A percentile compares a stretch with the other conserved stretches of the same genome.
Evolutionary conservation across 1,139 yeast species (phyloP).

Genomic region (Pneumocystis jirovecii): DNA sequence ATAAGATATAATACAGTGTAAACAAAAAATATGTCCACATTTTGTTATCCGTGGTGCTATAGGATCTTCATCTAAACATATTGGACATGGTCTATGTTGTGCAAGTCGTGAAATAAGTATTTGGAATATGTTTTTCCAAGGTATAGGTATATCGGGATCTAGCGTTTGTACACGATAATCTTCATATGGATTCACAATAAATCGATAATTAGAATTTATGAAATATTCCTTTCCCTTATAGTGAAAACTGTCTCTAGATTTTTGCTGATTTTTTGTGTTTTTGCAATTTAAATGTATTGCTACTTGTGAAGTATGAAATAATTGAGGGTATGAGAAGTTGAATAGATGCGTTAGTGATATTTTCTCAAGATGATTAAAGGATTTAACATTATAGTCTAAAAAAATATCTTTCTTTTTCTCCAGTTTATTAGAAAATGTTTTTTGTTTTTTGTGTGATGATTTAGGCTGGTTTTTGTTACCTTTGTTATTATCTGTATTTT

Average conservation of each 20-base stretch:
- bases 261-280: background rate
- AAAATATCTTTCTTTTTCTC: background rate
- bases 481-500: background rate
- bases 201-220: constrained; percentile 72
- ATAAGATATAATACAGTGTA: constrained; percentile 61
- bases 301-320: background rate
- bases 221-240: constrained; percentile 55
- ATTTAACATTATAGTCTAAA: background rate
- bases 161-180: constrained; percentile 41
- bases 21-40: constrained; percentile 88
- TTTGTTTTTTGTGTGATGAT: background rate
- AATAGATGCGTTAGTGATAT: background rate
- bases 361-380: background rate
- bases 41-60: constrained; percentile 88
- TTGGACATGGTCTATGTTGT: constrained; percentile 58
- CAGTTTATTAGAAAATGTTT: background rate
- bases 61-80: constrained; percentile 70
- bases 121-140: constrained; percentile 46
- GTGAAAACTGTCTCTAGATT: constrained; percentile 17
- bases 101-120: constrained; percentile 55
- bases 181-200: constrained; percentile 52
- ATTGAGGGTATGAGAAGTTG: background rate
- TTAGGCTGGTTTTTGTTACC: background rate
- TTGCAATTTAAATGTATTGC: background rate
- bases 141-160: constrained; percentile 65